phyloP scores from a whole-genome alignment of 306 rosid genomes.

The Glycine latifolia region DNA sequence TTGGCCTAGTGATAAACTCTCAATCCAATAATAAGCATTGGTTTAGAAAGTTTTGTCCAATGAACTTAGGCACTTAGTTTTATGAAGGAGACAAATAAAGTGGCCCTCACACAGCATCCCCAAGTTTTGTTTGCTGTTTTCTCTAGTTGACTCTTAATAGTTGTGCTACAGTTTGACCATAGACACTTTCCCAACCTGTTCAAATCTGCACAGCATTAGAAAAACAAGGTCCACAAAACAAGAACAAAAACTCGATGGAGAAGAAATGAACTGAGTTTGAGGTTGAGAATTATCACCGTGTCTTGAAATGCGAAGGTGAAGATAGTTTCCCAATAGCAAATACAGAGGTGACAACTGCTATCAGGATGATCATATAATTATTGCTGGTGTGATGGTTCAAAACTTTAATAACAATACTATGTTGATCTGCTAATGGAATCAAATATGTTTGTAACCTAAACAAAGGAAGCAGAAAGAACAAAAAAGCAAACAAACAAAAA shows the following conservation, averaged over 20 bases:
- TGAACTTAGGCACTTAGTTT: too few species aligned
- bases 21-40: too few species aligned
- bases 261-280: not conserved
- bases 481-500: too few species aligned
- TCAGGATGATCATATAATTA: not conserved
- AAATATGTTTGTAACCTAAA: not conserved
- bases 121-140: conserved; percentile 2
- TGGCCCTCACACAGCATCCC: too few species aligned
- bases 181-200: conserved; percentile 20
- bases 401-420: not conserved
- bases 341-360: not conserved
- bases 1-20: too few species aligned
- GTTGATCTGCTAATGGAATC: not conserved
- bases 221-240: not conserved
- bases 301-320: not conserved
- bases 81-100: too few species aligned
- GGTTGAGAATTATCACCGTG: not conserved
- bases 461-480: not conserved
- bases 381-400: not conserved
- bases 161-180: not conserved
- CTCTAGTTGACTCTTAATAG: not conserved
- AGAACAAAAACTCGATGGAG: not conserved
- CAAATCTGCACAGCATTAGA: not conserved
- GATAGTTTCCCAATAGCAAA: conserved; percentile 12
- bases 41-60: too few species aligned